A percentile compares a stretch with the other conserved stretches of the same genome.
phyloP scores from a whole-genome alignment of 345 rosid genomes.

The Salix udensis region DNA sequence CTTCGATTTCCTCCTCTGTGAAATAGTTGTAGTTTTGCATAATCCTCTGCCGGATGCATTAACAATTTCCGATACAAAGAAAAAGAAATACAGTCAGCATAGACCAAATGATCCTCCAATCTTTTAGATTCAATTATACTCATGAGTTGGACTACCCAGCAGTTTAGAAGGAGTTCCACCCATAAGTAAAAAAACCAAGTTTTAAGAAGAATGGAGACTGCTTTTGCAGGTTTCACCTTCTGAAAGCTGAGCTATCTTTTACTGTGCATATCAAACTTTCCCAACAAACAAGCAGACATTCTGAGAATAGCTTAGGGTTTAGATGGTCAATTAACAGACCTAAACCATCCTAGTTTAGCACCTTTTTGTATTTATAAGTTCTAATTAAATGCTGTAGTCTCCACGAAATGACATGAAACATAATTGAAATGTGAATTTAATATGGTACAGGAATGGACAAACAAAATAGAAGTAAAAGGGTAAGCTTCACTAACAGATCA shows the following conservation, averaged over 20 bases:
- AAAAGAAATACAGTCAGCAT: too few species aligned
- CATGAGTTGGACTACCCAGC: too few species aligned
- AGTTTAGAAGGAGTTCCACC: neutral
- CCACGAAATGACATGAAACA: neutral
- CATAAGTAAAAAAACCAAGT: neutral
- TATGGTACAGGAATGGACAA: neutral
- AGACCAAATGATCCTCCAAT: too few species aligned
- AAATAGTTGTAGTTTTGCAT: constrained; percentile 49
- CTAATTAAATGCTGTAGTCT: neutral
- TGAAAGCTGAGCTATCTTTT: neutral
- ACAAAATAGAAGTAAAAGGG: neutral
- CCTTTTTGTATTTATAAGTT: too few species aligned
- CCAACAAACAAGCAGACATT: neutral
- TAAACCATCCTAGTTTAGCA: neutral
- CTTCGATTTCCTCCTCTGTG: constrained; percentile 71
- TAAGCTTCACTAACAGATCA: neutral
- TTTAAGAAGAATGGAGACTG: neutral
- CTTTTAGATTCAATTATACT: too few species aligned
- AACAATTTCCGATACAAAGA: neutral
- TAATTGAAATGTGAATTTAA: neutral
- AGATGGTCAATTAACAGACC: neutral
- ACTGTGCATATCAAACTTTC: neutral
- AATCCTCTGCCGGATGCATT: constrained; percentile 42
- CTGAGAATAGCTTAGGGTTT: neutral
- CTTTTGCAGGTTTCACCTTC: neutral